These are phyloP conservation scores for Medicago truncatula DNA, from an alignment of 306 rosid species.

Conservation along the genomic window MtrunA17r5.0-ANR NC_053049.1:6163001-6163500, in stretches of 20 bases:
- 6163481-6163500: conserved; percentile 5
- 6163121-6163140: background rate
- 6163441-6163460: conserved; percentile 48
- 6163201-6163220: background rate
- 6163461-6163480: conserved; percentile 41
- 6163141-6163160: background rate
- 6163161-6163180: conserved; percentile 19
- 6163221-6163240: background rate
- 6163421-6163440: background rate
- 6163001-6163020: background rate
- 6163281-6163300: background rate
- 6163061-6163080: background rate
- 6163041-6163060: background rate
- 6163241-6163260: background rate
- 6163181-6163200: conserved; percentile 9
- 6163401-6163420: background rate
- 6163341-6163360: background rate
- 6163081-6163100: background rate
- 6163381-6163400: background rate
- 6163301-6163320: background rate
- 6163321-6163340: background rate
- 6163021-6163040: background rate
- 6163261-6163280: background rate
- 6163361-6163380: background rate
- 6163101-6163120: conserved; percentile 9